Evolutionary conservation across 345 rosid genomes (phyloP).

Genomic region (Moricandia moricandioides): DNA sequence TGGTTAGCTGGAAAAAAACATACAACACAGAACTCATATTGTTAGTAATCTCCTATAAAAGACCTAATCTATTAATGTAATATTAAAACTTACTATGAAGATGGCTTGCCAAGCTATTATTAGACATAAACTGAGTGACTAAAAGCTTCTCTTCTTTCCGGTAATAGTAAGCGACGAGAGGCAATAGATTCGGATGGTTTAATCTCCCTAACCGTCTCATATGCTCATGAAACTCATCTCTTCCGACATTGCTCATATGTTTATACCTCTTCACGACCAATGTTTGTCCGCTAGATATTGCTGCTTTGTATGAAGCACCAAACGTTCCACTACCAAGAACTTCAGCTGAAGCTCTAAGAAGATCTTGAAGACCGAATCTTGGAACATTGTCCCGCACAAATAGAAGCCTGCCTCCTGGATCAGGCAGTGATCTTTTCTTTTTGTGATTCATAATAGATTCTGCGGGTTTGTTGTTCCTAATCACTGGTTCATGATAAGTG

Average conservation of each 20-base stretch:
- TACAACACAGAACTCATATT: neutral
- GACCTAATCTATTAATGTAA: too few species aligned
- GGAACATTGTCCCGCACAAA: constrained; percentile 50
- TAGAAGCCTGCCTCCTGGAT: constrained; percentile 40
- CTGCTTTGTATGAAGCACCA: constrained; percentile 73
- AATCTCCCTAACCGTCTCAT: constrained; percentile 63
- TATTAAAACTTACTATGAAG: constrained; percentile 51
- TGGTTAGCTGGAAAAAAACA: constrained; percentile 44
- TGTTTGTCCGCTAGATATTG: constrained; percentile 32
- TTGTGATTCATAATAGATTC: constrained; percentile 21
- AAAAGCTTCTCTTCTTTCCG: constrained; percentile 66
- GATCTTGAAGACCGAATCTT: constrained; percentile 59
- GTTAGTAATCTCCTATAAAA: neutral
- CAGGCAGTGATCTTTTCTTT: constrained; percentile 19
- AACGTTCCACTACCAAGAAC: constrained; percentile 75
- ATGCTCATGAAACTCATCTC: constrained; percentile 68
- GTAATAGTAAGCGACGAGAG: constrained; percentile 55
- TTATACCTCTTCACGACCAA: constrained; percentile 76
- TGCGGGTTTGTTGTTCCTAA: neutral
- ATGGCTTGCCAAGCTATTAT: constrained; percentile 63
- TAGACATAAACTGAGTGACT: constrained; percentile 45
- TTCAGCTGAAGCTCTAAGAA: constrained; percentile 67
- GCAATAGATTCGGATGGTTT: constrained; percentile 53
- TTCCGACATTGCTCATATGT: constrained; percentile 61
- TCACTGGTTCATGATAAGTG: constrained; percentile 13